Percentiles rank a stretch among this genome's conserved stretches.
These are phyloP conservation scores for Schizophyllum amplum DNA, from an alignment of 1,284 basidiomycete species.

Conservation along the genomic window DNA sequence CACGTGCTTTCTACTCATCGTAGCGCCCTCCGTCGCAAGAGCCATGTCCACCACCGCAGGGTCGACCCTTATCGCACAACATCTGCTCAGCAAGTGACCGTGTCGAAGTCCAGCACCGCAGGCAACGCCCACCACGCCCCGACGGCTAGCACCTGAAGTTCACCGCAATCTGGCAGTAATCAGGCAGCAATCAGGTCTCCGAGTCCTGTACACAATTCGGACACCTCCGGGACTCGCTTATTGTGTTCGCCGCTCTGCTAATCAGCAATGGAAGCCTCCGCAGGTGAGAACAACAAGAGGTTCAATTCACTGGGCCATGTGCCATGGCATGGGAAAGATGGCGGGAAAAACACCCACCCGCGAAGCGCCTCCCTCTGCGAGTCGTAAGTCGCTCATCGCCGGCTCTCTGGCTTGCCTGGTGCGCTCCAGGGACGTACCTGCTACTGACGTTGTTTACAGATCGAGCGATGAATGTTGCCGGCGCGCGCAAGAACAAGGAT, in stretches of 20 bases:
- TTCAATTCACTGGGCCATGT: background rate
- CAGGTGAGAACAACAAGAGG: background rate
- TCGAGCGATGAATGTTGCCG: background rate
- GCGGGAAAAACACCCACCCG: background rate
- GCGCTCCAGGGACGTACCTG: too few species aligned
- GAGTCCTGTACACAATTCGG: background rate
- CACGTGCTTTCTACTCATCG: background rate
- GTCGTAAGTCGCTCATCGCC: background rate
- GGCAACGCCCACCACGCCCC: too few species aligned
- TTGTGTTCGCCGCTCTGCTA: background rate
- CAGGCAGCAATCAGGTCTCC: background rate
- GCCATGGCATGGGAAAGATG: background rate
- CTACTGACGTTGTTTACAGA: background rate
- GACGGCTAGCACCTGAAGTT: too few species aligned
- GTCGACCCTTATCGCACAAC: background rate
- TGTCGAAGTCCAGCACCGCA: too few species aligned
- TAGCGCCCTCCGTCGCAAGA: background rate
- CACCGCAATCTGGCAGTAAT: background rate
- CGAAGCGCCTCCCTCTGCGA: background rate
- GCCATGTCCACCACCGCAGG: background rate
- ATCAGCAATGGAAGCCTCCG: background rate
- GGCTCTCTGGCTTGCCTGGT: background rate
- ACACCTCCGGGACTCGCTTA: background rate
- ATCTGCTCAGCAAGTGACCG: too few species aligned
- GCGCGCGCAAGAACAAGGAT: background rate